Evolutionary conservation across 148 eudicot species (phyloP).

Genomic region (Heliosperma pusillum): DNA sequence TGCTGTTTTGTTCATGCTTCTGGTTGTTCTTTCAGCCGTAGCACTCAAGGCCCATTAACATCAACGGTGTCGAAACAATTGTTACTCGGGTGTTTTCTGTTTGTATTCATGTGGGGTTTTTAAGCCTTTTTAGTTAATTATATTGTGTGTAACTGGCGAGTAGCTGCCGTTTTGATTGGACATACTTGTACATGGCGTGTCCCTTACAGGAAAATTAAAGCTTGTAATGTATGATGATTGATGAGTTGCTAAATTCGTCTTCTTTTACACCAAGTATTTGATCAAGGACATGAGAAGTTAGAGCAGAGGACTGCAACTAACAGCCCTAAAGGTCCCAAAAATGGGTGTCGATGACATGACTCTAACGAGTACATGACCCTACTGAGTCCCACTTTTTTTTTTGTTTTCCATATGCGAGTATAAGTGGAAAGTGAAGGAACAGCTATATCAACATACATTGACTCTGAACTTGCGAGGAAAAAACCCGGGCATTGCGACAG

Average conservation of each 20-base stretch:
- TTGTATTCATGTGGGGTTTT: not conserved
- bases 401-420: no score
- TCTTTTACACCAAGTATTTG: no score
- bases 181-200: not conserved
- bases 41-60: slow-evolving; percentile 36
- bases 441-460: slow-evolving; percentile 40
- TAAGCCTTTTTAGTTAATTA: slow-evolving; percentile 6
- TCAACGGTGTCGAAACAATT: not conserved
- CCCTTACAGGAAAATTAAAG: not conserved
- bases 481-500: slow-evolving; percentile 30
- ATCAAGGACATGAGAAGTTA: no score
- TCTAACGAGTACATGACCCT: no score
- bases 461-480: slow-evolving; percentile 51
- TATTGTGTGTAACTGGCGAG: not conserved
- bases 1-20: slow-evolving; percentile 37
- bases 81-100: not conserved
- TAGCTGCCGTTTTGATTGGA: not conserved
- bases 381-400: no score
- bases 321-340: no score
- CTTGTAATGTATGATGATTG: no score
- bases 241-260: no score
- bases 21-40: slow-evolving; percentile 48
- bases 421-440: no score
- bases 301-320: no score
- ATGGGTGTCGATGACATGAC: no score